A percentile compares a stretch with the other conserved stretches of the same genome.
These are phyloP conservation scores for Monilinia vaccinii-corymbosi DNA, from an alignment of 2,329 filamentous ascomycete species.

Conservation along the genomic window DNA sequence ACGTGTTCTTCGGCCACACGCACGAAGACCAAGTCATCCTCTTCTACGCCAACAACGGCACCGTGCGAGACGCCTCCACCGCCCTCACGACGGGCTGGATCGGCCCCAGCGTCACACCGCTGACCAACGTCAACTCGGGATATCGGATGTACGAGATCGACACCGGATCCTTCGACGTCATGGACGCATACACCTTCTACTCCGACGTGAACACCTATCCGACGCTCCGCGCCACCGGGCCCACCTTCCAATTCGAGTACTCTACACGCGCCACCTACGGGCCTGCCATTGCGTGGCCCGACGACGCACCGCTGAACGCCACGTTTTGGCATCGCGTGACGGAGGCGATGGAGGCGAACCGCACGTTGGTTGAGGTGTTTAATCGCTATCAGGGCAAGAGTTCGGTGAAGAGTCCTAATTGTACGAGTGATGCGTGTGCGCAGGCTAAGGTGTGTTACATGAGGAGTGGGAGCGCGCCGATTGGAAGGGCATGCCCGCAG, in stretches of 20 bases:
- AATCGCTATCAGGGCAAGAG: constrained; percentile 45
- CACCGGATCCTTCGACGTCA: constrained; percentile 43
- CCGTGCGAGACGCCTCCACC: constrained; percentile 32
- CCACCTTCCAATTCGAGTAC: constrained; percentile 41
- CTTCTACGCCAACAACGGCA: constrained; percentile 45
- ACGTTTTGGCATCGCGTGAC: constrained; percentile 52
- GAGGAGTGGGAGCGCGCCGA: constrained; percentile 42
- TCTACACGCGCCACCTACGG: constrained; percentile 42
- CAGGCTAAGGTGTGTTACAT: constrained; percentile 51
- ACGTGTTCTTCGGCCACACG: constrained; percentile 45
- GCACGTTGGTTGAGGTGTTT: constrained; percentile 38
- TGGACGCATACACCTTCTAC: constrained; percentile 45
- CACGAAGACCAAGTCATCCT: constrained; percentile 46
- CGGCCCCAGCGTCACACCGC: constrained; percentile 40
- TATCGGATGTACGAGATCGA: constrained; percentile 47
- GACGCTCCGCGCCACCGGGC: constrained; percentile 34
- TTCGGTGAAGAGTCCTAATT: constrained; percentile 41
- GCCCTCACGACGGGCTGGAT: constrained; percentile 44
- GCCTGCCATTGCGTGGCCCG: constrained; percentile 35
- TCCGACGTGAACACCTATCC: constrained; percentile 40
- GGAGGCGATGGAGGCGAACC: constrained; percentile 45
- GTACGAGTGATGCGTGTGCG: constrained; percentile 41
- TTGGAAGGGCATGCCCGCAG: constrained; percentile 43
- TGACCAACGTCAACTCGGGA: constrained; percentile 45
- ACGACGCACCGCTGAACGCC: constrained; percentile 43